Conservation (phyloP, 805 yeast genomes). For the Ogataea thermomethanolica region DNA sequence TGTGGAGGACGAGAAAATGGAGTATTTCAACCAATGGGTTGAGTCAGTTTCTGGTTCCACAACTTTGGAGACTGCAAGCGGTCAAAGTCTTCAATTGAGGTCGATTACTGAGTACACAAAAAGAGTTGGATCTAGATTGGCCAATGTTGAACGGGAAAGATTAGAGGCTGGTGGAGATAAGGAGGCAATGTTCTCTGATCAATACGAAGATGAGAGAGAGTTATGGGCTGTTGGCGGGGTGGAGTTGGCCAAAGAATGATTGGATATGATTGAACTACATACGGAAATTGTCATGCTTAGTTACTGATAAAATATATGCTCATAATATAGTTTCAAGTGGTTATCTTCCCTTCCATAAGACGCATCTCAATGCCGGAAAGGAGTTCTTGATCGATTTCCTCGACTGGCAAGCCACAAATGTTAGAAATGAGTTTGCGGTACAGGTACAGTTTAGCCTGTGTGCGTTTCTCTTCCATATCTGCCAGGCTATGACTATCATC, state of each 20-base stretch:
- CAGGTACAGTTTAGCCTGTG: slow-evolving; percentile 42
- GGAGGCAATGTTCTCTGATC: slow-evolving; percentile 79
- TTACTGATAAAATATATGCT: neutral
- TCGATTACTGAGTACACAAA: slow-evolving; percentile 84
- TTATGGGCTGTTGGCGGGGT: slow-evolving; percentile 85
- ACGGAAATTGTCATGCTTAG: neutral
- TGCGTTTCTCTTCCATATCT: slow-evolving; percentile 15
- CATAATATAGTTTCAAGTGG: neutral
- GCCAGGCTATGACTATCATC: slow-evolving; percentile 13
- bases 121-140: slow-evolving; percentile 86
- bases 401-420: slow-evolving; percentile 73
- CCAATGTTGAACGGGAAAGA: slow-evolving; percentile 82
- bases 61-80: slow-evolving; percentile 41
- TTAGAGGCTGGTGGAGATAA: slow-evolving; percentile 87
- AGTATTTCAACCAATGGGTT: slow-evolving; percentile 64
- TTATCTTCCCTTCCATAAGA: slow-evolving; percentile 18
- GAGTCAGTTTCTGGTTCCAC: slow-evolving; percentile 35
- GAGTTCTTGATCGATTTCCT: slow-evolving; percentile 72
- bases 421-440: slow-evolving; percentile 71
- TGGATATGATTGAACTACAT: neutral
- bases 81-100: slow-evolving; percentile 54
- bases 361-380: slow-evolving; percentile 72
- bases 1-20: slow-evolving; percentile 59
- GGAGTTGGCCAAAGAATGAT: slow-evolving; percentile 36
- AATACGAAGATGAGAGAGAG: slow-evolving; percentile 81